Evolutionary conservation across 345 rosid genomes (phyloP).

Genomic region (Geranium rotundifolium): DNA sequence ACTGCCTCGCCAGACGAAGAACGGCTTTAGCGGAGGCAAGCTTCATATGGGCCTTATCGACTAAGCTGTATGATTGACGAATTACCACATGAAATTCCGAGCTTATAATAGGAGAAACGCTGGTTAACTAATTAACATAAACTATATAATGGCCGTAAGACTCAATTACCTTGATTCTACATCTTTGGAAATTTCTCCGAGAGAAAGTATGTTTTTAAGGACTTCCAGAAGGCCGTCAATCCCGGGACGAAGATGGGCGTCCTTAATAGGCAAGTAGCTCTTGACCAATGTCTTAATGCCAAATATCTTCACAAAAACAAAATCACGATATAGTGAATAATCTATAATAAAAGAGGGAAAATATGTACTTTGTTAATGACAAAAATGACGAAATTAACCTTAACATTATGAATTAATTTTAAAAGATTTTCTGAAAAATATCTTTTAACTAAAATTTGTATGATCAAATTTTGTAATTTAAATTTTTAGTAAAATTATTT

Average conservation of each 20-base stretch:
- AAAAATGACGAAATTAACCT: no score
- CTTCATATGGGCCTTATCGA: conserved; percentile 82
- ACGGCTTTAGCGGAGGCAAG: conserved; percentile 93
- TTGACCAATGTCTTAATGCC: conserved; percentile 87
- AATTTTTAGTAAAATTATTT: no score
- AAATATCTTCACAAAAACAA: conserved; percentile 45
- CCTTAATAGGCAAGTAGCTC: conserved; percentile 87
- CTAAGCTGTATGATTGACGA: conserved; percentile 39
- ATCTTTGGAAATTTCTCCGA: conserved; percentile 72
- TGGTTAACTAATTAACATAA: neutral
- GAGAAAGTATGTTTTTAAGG: conserved; percentile 51
- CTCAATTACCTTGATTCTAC: conserved; percentile 59
- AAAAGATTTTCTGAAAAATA: no score
- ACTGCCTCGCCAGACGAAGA: conserved; percentile 75
- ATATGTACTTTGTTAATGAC: no score
- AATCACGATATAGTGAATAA: conserved; percentile 7
- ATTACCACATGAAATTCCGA: neutral
- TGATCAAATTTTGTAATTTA: no score
- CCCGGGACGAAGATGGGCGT: conserved; percentile 83
- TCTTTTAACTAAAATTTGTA: no score
- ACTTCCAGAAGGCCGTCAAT: conserved; percentile 57
- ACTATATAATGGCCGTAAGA: neutral
- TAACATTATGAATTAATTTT: no score
- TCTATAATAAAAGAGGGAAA: neutral
- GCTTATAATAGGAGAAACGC: neutral